Conservation (phyloP, 2,329 filamentous ascomycete genomes). For the Dendryphion nanum region DNA sequence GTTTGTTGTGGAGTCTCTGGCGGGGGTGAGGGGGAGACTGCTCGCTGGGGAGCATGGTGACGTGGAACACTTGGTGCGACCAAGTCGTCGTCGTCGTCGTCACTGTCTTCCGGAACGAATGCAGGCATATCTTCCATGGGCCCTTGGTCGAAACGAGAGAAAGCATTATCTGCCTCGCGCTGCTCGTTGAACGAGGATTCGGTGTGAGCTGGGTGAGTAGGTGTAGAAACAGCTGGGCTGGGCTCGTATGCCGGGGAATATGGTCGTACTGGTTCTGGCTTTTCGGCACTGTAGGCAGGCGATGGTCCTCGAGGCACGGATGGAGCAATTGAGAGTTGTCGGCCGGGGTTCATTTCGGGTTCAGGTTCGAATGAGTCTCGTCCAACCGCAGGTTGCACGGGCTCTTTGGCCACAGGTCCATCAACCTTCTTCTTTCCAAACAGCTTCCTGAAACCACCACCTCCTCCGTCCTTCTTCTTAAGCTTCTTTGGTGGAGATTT, state of each 20-base stretch:
- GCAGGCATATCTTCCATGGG: slow-evolving; percentile 84
- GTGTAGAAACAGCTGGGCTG: slow-evolving; percentile 27
- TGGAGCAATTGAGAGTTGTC: too few species aligned
- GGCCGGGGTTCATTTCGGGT: slow-evolving; percentile 1
- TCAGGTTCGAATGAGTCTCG: slow-evolving; percentile 2
- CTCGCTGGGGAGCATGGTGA: slow-evolving; percentile 11
- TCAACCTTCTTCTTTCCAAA: slow-evolving; percentile 41
- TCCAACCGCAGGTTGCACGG: slow-evolving; percentile 1
- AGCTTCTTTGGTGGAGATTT: slow-evolving; percentile 35
- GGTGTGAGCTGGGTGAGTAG: slow-evolving; percentile 54
- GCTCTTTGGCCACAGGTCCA: slow-evolving; percentile 9
- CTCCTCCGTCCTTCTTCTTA: slow-evolving; percentile 35
- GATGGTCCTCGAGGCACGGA: slow-evolving; percentile 24
- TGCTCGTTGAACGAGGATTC: slow-evolving; percentile 61
- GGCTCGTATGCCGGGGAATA: slow-evolving; percentile 24
- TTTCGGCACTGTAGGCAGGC: slow-evolving; percentile 18
- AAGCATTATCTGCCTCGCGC: slow-evolving; percentile 59
- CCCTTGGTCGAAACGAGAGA: slow-evolving; percentile 79
- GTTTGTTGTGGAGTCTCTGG: slow-evolving; percentile 8
- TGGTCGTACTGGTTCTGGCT: slow-evolving; percentile 17
- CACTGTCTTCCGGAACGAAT: slow-evolving; percentile 60
- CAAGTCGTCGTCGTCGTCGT: slow-evolving; percentile 24
- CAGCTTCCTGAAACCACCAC: slow-evolving; percentile 40
- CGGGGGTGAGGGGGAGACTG: slow-evolving; percentile 15
- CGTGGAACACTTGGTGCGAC: slow-evolving; percentile 22